These are phyloP conservation scores for Pinus albicaulis DNA, from an alignment of 75 land plant genomes.

Conservation along the genomic window DNA sequence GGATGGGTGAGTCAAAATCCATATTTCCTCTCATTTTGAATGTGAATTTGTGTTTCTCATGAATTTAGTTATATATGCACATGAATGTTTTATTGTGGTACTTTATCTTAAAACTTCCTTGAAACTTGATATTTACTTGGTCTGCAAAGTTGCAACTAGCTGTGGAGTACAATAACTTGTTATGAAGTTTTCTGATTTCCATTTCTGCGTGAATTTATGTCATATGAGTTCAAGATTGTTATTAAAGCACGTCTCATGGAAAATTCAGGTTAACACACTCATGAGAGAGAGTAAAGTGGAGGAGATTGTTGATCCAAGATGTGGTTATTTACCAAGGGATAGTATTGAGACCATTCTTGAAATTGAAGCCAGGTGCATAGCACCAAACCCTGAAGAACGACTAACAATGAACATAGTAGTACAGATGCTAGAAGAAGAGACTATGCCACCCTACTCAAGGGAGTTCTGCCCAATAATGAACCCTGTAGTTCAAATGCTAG, in stretches of 20 bases:
- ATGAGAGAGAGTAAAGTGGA: slow-evolving; percentile 46
- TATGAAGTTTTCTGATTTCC: background rate
- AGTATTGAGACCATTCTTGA: slow-evolving; percentile 73
- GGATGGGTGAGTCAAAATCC: slow-evolving; percentile 70
- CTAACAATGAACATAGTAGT: slow-evolving; percentile 81
- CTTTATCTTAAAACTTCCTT: background rate
- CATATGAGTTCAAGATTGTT: background rate
- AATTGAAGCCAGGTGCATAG: slow-evolving; percentile 71
- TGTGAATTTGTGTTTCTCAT: background rate
- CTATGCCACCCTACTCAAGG: slow-evolving; percentile 74
- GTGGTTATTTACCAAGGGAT: slow-evolving; percentile 51
- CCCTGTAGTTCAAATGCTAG: slow-evolving; percentile 73
- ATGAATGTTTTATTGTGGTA: background rate
- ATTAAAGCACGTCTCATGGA: background rate
- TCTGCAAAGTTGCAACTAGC: background rate
- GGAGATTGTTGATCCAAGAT: slow-evolving; percentile 68
- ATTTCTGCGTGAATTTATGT: background rate
- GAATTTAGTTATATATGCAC: background rate
- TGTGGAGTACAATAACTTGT: background rate
- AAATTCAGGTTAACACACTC: slow-evolving; percentile 60
- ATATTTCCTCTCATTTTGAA: background rate
- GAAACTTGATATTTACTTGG: background rate
- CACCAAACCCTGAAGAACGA: slow-evolving; percentile 71
- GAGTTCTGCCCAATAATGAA: slow-evolving; percentile 84
- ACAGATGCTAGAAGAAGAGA: slow-evolving; percentile 85